Evolutionary conservation across 2,329 filamentous ascomycete genomes (phyloP), one percentile per base, ranked within the genome.

Genomic region (Pseudonectria buxi): DNA sequence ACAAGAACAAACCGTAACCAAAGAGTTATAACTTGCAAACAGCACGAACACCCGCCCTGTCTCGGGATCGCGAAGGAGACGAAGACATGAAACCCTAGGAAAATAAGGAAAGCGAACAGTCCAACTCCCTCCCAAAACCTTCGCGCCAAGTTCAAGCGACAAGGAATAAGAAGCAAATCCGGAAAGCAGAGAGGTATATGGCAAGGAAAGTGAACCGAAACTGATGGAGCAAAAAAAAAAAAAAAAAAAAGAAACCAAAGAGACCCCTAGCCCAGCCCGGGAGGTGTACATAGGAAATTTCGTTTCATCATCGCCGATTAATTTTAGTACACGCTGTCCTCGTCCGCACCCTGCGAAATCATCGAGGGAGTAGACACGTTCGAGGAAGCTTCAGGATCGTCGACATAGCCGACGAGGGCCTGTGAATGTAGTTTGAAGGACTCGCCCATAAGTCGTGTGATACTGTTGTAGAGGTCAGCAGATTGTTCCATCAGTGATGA

Each of bases 381-480:
- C n/a, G 76, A 79, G 49, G 78, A 81, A 50, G 71, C 77, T 61
- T 82, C 78, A 50, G 77, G 70, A 52, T 89, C 84, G 59, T 95
- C 90, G 58, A 95, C 88, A 57, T 95, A 96, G 61, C 90, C 89
- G 48, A 90, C 79, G 24, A 98, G 80, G 47, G 92, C 89, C 68
- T 96, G 89, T 26, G 89, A 86, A 65, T 96, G 90, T 39, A 95
- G 79, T 59, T 94, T 92, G 76, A 98, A 96, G 34, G 92, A 89
- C 65, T 96, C 92, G 54, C 92, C 92, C 85, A 96, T 95, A 33
- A 96, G 78, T 59, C 94, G 88, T 52, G 86, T 90, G 58, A 94
- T 90, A 39, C 86, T 90, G 54, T 15, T 34, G 32, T 22, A 16
- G 3, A n/a, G 14, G 44, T 55, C 47, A 56, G 44, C 38, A 43